Conservation (phyloP, 345 rosid species). For the Sisymbrium irio region DNA sequence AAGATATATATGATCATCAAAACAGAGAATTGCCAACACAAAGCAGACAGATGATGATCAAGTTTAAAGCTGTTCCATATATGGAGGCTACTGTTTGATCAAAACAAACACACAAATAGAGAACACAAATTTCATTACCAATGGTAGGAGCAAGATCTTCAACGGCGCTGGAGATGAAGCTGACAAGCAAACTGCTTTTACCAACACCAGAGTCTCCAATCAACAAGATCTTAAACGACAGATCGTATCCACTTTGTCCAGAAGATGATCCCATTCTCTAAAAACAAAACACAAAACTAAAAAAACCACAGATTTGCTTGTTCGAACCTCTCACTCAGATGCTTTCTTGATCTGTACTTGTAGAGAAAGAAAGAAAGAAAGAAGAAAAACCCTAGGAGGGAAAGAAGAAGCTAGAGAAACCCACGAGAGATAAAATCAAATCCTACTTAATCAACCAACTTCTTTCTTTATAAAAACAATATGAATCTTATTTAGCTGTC, state of each 20-base stretch:
- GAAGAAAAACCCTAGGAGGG: neutral
- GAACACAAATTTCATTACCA: conserved; percentile 39
- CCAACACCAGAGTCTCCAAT: conserved; percentile 98
- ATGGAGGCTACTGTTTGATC: conserved; percentile 22
- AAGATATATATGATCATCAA: neutral
- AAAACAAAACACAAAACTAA: neutral
- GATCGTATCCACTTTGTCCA: conserved; percentile 64
- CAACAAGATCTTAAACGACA: conserved; percentile 95
- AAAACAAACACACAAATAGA: conserved; percentile 8
- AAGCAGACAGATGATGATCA: neutral
- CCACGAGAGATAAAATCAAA: conserved; percentile 39
- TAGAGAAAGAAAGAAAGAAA: neutral
- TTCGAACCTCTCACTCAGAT: neutral
- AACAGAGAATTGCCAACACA: neutral
- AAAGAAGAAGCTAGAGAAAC: neutral
- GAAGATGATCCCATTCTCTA: conserved; percentile 80
- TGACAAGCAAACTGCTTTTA: conserved; percentile 93
- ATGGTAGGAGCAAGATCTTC: conserved; percentile 90
- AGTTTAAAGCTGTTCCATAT: neutral
- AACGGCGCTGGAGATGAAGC: conserved; percentile 75
- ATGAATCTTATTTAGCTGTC: conserved; percentile 12
- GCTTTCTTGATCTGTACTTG: conserved; percentile 2
- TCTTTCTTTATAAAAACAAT: neutral
- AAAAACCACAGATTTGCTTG: neutral
- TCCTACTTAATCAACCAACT: conserved; percentile 12